Percentiles rank a stretch among this genome's conserved stretches.
phyloP scores from a whole-genome alignment of 164 flowering plant species.

The Vitis riparia region DNA sequence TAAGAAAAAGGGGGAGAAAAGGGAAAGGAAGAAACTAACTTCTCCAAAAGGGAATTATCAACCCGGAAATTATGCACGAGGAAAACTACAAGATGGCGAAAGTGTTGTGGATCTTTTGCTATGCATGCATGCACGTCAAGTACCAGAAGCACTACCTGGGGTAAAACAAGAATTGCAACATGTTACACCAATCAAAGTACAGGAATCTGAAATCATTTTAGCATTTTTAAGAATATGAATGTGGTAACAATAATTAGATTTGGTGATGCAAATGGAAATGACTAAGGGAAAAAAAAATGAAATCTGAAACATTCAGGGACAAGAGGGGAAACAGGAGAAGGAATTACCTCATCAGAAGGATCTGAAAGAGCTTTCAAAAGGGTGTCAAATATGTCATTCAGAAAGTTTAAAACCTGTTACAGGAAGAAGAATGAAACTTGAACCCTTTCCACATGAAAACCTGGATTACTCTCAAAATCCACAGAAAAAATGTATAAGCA shows the following conservation, averaged over 20 bases:
- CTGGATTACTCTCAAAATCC: background rate
- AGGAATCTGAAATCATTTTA: too few relatives aligned
- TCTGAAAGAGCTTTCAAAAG: constrained; percentile 81
- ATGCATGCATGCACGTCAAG: constrained; percentile 96
- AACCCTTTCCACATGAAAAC: background rate
- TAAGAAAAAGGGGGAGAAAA: background rate
- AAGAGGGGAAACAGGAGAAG: background rate
- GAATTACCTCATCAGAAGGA: constrained; percentile 84
- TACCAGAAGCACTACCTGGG: constrained; percentile 91
- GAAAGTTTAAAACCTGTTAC: constrained; percentile 68
- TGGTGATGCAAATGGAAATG: background rate
- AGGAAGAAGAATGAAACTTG: constrained; percentile 10
- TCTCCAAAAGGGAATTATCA: constrained; percentile 82
- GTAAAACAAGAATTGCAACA: constrained; percentile 3
- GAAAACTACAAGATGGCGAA: constrained; percentile 71
- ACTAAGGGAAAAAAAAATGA: background rate
- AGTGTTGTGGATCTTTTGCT: constrained; percentile 76
- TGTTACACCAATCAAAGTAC: background rate
- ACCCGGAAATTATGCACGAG: constrained; percentile 71
- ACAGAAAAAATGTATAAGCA: background rate
- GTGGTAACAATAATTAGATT: background rate
- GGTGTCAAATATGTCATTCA: constrained; percentile 80
- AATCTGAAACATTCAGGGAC: background rate
- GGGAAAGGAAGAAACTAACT: constrained; percentile 49
- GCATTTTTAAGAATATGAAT: too few relatives aligned